Conservation (phyloP, 2,329 filamentous ascomycete genomes). For the Trichophyton benhamiae region DNA sequence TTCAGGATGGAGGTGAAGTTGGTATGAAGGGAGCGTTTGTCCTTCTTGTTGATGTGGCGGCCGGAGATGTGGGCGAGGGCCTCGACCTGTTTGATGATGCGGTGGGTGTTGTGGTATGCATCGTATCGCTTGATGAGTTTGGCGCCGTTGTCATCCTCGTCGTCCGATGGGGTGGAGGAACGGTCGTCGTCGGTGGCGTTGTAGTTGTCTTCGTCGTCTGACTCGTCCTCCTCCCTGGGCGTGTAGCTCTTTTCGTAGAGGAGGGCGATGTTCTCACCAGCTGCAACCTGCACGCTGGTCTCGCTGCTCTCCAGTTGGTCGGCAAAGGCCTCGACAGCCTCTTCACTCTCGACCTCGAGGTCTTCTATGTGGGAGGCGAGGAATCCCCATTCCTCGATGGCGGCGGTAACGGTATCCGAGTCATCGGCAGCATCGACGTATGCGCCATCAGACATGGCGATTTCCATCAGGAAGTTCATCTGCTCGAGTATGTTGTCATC, state of each 20-base stretch:
- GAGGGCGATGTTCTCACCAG: conserved; percentile 68
- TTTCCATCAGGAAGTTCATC: conserved; percentile 64
- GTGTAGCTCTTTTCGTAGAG: conserved; percentile 64
- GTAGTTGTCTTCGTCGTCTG: conserved; percentile 35
- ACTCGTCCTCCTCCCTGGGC: conserved; percentile 45
- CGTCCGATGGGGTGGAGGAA: conserved; percentile 21
- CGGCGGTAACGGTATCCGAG: conserved; percentile 57
- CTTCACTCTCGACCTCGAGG: conserved; percentile 56
- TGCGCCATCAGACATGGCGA: conserved; percentile 67
- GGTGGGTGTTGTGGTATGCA: conserved; percentile 51
- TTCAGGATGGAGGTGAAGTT: conserved; percentile 55
- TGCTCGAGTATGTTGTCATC: conserved; percentile 56
- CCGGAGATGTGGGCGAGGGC: conserved; percentile 49
- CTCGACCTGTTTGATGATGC: conserved; percentile 47
- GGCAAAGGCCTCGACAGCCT: conserved; percentile 66
- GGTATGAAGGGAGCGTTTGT: conserved; percentile 53
- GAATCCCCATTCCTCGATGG: conserved; percentile 67
- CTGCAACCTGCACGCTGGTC: conserved; percentile 59
- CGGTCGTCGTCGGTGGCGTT: conserved; percentile 35
- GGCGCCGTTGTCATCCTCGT: conserved; percentile 29
- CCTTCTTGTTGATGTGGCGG: conserved; percentile 52
- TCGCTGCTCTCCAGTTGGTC: conserved; percentile 73
- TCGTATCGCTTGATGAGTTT: conserved; percentile 52
- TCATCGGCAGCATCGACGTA: conserved; percentile 60
- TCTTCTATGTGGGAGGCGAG: conserved; percentile 67